phyloP scores from a whole-genome alignment of 208 protist genomes.

The Acanthamoeba healyi region DNA sequence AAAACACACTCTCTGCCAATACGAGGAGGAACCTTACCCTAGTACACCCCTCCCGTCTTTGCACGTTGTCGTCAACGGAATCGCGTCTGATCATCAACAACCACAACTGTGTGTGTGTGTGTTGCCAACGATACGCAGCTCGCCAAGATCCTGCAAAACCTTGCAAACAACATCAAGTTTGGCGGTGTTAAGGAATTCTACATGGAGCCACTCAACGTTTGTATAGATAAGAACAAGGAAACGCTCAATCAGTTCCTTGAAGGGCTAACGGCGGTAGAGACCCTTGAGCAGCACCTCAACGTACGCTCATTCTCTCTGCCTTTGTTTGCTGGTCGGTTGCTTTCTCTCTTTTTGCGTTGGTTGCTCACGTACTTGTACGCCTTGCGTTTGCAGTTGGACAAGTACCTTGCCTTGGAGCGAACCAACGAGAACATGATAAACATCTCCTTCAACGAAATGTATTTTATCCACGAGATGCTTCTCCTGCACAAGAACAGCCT shows the following conservation, averaged over 20 bases:
- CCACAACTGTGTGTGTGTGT: background rate
- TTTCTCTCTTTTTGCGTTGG: background rate
- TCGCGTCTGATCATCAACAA: background rate
- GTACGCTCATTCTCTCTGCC: background rate
- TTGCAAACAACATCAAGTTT: conserved; percentile 85
- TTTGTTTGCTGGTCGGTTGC: background rate
- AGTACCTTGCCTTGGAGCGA: conserved; percentile 77
- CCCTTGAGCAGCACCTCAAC: conserved; percentile 84
- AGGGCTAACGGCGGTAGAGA: conserved; percentile 82
- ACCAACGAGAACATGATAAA: conserved; percentile 77
- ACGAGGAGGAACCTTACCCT: conserved; percentile 85
- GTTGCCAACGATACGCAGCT: conserved; percentile 18
- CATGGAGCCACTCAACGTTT: conserved; percentile 83
- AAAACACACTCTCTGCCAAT: conserved; percentile 82
- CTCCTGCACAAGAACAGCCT: conserved; percentile 76
- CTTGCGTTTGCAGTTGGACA: conserved; percentile 74
- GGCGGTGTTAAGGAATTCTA: conserved; percentile 86
- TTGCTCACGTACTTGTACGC: background rate
- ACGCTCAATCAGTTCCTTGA: conserved; percentile 83
- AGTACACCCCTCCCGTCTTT: conserved; percentile 9
- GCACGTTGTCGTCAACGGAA: background rate
- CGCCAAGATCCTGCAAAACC: conserved; percentile 87
- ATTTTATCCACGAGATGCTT: conserved; percentile 86
- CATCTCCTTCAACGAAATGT: conserved; percentile 90
- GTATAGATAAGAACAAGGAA: conserved; percentile 78